phyloP scores from a whole-genome alignment of 768 basidiomycete genomes.

The Lactifluus piperatus region DNA sequence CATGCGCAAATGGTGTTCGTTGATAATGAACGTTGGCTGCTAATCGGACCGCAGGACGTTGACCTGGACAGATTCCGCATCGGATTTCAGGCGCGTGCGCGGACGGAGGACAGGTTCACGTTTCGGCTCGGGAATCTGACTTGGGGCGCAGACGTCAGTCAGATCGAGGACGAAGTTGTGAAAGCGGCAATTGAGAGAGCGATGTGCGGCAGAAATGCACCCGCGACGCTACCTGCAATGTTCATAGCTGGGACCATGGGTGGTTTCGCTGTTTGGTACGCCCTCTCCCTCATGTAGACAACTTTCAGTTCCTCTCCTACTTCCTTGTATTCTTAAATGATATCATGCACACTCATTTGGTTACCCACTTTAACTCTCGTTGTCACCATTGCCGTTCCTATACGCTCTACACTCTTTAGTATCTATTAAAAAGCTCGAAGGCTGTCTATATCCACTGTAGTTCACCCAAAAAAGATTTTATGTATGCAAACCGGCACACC shows the following conservation, averaged over 20 bases:
- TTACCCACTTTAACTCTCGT: neutral
- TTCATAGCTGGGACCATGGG: slow-evolving; percentile 17
- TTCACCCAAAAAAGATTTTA: no score
- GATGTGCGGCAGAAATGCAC: neutral
- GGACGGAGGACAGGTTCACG: neutral
- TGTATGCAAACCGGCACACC: no score
- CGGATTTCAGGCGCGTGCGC: neutral
- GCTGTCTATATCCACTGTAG: neutral
- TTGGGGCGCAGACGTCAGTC: slow-evolving; percentile 10
- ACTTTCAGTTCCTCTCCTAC: neutral
- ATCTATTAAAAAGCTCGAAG: neutral
- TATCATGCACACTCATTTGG: neutral
- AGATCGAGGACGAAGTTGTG: slow-evolving; percentile 11
- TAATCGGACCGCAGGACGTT: neutral
- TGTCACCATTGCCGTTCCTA: neutral
- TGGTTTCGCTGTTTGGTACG: slow-evolving; percentile 17
- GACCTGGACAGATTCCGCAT: slow-evolving; percentile 3
- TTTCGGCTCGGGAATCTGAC: slow-evolving; percentile 6
- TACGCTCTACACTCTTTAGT: neutral
- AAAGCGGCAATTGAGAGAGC: neutral
- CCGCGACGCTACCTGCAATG: slow-evolving; percentile 14
- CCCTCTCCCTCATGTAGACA: slow-evolving; percentile 13
- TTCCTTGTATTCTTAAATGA: neutral
- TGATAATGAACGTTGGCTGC: slow-evolving; percentile 13
- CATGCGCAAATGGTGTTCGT: neutral